Percentiles rank a stretch among this genome's conserved stretches.
phyloP scores from a whole-genome alignment of 495 filamentous ascomycete species.

The Friedmanniomyces simplex region DNA sequence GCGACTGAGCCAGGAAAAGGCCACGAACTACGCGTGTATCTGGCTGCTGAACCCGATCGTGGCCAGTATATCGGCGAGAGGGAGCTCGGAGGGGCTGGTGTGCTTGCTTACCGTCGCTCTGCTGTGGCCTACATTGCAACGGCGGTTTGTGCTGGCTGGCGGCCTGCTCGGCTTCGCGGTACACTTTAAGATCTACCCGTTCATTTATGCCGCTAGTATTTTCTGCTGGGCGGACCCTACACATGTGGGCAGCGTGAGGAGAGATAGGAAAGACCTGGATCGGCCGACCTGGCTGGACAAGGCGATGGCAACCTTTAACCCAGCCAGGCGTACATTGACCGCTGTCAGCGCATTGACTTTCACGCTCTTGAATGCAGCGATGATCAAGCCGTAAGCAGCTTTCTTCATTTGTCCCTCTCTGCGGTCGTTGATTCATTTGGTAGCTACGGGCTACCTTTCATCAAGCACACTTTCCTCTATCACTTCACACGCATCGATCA shows the following conservation, averaged over 20 bases:
- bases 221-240: slow-evolving; percentile 45
- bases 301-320: background rate
- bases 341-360: slow-evolving; percentile 63
- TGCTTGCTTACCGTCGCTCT: slow-evolving; percentile 72
- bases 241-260: background rate
- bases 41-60: slow-evolving; percentile 99
- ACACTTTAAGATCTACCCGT: slow-evolving; percentile 98
- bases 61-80: slow-evolving; percentile 85
- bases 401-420: background rate
- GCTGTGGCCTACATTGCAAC: slow-evolving; percentile 64
- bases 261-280: background rate
- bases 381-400: slow-evolving; percentile 58
- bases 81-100: slow-evolving; percentile 84
- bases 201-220: slow-evolving; percentile 81
- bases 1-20: slow-evolving; percentile 40
- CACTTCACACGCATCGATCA: slow-evolving; percentile 91
- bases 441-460: slow-evolving; percentile 62
- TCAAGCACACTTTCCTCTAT: slow-evolving; percentile 83
- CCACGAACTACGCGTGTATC: slow-evolving; percentile 65
- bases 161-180: slow-evolving; percentile 70
- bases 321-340: slow-evolving; percentile 34
- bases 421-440: slow-evolving; percentile 1
- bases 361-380: slow-evolving; percentile 54
- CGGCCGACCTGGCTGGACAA: background rate
- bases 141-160: slow-evolving; percentile 54